phyloP scores from a whole-genome alignment of 1,284 basidiomycete genomes.

The Puccinia hordei region DNA sequence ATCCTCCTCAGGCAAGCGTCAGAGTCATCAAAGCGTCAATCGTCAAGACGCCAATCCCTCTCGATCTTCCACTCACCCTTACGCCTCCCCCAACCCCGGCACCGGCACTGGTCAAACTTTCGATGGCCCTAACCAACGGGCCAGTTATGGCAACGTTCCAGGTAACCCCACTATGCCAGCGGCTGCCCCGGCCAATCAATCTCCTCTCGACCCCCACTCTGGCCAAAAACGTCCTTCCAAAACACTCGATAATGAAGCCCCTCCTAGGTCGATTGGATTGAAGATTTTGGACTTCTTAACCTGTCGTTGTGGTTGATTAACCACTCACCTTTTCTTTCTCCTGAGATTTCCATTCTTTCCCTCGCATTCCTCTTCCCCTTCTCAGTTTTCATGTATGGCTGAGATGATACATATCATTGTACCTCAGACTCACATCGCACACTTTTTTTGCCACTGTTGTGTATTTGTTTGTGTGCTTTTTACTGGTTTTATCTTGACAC shows the following conservation, averaged over 20 bases:
- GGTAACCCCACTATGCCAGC: neutral
- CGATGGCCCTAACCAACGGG: neutral
- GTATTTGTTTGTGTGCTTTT: too few relatives aligned
- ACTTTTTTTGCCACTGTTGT: too few relatives aligned
- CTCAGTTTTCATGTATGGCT: too few relatives aligned
- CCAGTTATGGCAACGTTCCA: neutral
- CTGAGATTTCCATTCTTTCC: too few relatives aligned
- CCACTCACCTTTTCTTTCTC: neutral
- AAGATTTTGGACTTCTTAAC: constrained; percentile 46
- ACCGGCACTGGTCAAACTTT: neutral
- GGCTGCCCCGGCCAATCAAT: neutral
- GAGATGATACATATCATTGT: too few relatives aligned
- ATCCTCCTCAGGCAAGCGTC: constrained; percentile 9
- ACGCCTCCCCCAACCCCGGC: constrained; percentile 3
- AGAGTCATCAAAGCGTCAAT: constrained; percentile 6
- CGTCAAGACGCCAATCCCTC: constrained; percentile 15
- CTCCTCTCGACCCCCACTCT: neutral
- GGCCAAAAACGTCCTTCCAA: constrained; percentile 23
- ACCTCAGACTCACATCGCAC: too few relatives aligned
- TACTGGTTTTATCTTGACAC: too few relatives aligned
- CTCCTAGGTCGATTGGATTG: constrained; percentile 33
- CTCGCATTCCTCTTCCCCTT: too few relatives aligned
- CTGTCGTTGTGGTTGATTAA: constrained; percentile 33
- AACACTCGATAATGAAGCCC: neutral
- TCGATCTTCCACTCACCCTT: constrained; percentile 24